Percentiles rank a stretch among this genome's conserved stretches.
phyloP scores from a whole-genome alignment of 441 rosid genomes.

The Omphalea diandra region DNA sequence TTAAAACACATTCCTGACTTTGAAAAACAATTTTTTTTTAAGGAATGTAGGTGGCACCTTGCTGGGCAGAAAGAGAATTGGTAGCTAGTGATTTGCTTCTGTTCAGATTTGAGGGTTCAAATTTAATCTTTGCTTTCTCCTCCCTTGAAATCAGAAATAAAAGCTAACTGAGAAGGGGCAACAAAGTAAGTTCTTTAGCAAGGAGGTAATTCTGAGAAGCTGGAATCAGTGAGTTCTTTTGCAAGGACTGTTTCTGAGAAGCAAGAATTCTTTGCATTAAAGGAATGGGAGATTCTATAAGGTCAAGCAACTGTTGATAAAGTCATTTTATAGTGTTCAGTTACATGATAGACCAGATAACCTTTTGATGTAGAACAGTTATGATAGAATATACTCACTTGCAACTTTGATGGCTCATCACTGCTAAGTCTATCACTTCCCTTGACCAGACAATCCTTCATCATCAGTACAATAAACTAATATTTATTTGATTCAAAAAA shows the following conservation, averaged over 20 bases:
- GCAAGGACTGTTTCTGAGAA: background rate
- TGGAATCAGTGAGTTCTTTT: background rate
- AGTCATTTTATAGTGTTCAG: background rate
- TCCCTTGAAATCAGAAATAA: background rate
- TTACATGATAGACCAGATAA: background rate
- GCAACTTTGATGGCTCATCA: slow-evolving; percentile 43
- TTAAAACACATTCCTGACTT: too few species aligned
- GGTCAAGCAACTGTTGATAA: background rate
- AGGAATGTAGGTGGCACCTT: background rate
- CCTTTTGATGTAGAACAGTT: background rate
- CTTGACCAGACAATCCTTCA: slow-evolving; percentile 45
- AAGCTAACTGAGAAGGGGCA: background rate
- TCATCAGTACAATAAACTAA: slow-evolving; percentile 16
- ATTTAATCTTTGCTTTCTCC: background rate
- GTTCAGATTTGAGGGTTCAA: too few species aligned
- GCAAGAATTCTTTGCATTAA: background rate
- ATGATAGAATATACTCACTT: slow-evolving; percentile 38
- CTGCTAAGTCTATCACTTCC: slow-evolving; percentile 37
- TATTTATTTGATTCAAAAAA: slow-evolving; percentile 7
- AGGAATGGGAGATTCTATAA: background rate
- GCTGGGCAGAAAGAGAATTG: background rate
- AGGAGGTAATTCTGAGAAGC: too few species aligned
- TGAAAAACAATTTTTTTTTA: too few species aligned
- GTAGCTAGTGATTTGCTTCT: background rate
- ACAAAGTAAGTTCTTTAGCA: too few species aligned